phyloP scores from a whole-genome alignment of 768 basidiomycete genomes.

The Trametes meyenii region DNA sequence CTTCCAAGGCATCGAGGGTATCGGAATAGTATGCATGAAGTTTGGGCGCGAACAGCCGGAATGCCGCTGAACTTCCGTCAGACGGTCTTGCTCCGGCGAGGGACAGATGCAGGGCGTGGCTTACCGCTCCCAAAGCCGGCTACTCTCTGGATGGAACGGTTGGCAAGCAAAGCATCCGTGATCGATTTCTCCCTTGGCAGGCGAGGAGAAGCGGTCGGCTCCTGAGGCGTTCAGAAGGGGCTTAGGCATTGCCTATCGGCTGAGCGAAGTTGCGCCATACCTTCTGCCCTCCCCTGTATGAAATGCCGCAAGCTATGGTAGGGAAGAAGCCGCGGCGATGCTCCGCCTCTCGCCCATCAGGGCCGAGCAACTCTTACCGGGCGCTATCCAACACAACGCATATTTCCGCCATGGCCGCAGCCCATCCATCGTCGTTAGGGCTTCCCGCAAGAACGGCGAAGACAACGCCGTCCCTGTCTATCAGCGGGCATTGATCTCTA shows the following conservation, averaged over 20 bases:
- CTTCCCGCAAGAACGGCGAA: background rate
- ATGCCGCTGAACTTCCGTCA: background rate
- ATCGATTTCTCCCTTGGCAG: background rate
- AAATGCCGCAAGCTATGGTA: slow-evolving; percentile 28
- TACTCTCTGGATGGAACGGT: background rate
- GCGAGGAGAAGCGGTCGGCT: background rate
- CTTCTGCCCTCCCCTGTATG: slow-evolving; percentile 36
- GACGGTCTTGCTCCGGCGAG: background rate
- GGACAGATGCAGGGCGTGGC: background rate
- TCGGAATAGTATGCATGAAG: background rate
- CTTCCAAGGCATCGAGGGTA: background rate
- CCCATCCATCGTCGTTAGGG: background rate
- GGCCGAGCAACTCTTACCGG: background rate
- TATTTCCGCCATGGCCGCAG: background rate
- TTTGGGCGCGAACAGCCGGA: background rate
- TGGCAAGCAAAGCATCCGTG: background rate
- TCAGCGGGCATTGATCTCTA: background rate
- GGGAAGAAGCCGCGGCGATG: slow-evolving; percentile 27
- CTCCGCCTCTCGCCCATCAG: background rate
- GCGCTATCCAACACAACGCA: background rate
- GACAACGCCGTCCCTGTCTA: background rate
- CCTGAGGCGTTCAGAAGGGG: background rate
- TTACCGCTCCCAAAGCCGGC: background rate
- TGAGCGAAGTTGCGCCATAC: background rate
- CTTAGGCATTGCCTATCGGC: background rate